Conservation (phyloP, 2,329 filamentous ascomycete species). For the Tothia fuscella region DNA sequence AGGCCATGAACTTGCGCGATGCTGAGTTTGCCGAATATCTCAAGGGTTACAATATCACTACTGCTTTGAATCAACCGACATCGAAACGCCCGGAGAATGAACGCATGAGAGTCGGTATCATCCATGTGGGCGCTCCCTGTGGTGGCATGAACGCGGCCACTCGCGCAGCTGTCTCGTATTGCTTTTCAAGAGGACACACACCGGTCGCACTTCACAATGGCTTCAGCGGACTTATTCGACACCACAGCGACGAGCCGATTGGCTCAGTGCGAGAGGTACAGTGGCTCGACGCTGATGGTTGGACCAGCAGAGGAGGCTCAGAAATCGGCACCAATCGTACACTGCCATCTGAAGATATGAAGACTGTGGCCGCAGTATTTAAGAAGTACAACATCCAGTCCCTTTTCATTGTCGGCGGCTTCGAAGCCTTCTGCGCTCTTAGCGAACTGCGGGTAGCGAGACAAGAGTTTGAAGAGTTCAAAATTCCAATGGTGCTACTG, state of each 20-base stretch:
- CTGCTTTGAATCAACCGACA: conserved; percentile 62
- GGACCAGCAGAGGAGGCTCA: conserved; percentile 93
- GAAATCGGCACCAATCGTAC: conserved; percentile 97
- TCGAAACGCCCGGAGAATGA: conserved; percentile 58
- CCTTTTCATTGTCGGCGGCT: conserved; percentile 84
- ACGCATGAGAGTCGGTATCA: conserved; percentile 82
- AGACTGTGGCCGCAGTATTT: conserved; percentile 70
- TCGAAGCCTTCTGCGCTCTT: conserved; percentile 90
- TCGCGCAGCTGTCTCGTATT: conserved; percentile 85
- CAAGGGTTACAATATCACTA: conserved; percentile 81
- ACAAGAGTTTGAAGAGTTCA: conserved; percentile 67
- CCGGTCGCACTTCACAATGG: conserved; percentile 92
- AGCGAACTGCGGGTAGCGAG: conserved; percentile 76
- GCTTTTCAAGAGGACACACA: conserved; percentile 80
- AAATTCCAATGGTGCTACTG: conserved; percentile 82
- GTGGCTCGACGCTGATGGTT: conserved; percentile 90
- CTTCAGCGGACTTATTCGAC: conserved; percentile 84
- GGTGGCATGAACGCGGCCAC: conserved; percentile 98
- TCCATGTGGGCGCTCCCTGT: conserved; percentile 28
- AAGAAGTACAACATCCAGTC: conserved; percentile 81
- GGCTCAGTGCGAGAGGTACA: conserved; percentile 74
- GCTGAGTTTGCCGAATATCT: conserved; percentile 92
- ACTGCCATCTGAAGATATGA: conserved; percentile 83
- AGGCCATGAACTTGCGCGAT: conserved; percentile 79
- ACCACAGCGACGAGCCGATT: conserved; percentile 71